Evolutionary conservation across 805 yeast species (phyloP), one percentile per base, ranked within the genome.

Genomic region (Kuraishia capsulata): DNA sequence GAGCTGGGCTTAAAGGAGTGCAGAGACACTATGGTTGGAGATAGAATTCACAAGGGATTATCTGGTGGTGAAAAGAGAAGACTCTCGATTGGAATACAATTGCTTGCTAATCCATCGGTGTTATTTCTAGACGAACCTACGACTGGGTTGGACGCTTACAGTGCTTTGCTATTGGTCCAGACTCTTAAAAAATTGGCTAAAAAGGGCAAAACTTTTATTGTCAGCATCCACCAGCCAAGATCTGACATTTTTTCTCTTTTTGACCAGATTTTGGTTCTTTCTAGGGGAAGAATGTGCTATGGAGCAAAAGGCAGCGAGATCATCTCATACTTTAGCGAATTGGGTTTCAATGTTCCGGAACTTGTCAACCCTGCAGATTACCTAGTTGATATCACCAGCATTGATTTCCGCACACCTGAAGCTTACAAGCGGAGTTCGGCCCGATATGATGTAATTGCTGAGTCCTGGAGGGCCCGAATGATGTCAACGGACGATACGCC

Each of bases 1-100:
- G 81, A 81, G 38, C 57, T 86, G 37, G 88, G 86, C 3, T 62
- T 87, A 14, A 69, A 69, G 38, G 86, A 77, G 36, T 69, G 87
- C 38, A 71, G 71, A 9, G 65, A 79, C 44, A 77, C 82, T 1
- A 44, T 64, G 3, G 79, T 84, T 1, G 80, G 78, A 16, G 75
- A 74, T 42, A 43, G 59, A 2, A 60, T 62, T 3, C 69, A 69
- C 39, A 70, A 70, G 41, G 86, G 83, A 20, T 59, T 86, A 4
- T 81, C 90, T 3, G 96, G 96, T 13, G 95, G 96, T 24, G 95
- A 86, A 51, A 81, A 78, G 50, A 57, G 95, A 49, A 59, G 95
- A 42, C 67, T 83, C 3, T 79, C 89, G 33, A 71, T 86, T 28
- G 95, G 86, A 0, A 73, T 85, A 14, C 95, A 86, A 53, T 61